These are phyloP conservation scores for Corallochytrium limacisporum DNA, from an alignment of 78 protist species.

Conservation along the genomic window DNA sequence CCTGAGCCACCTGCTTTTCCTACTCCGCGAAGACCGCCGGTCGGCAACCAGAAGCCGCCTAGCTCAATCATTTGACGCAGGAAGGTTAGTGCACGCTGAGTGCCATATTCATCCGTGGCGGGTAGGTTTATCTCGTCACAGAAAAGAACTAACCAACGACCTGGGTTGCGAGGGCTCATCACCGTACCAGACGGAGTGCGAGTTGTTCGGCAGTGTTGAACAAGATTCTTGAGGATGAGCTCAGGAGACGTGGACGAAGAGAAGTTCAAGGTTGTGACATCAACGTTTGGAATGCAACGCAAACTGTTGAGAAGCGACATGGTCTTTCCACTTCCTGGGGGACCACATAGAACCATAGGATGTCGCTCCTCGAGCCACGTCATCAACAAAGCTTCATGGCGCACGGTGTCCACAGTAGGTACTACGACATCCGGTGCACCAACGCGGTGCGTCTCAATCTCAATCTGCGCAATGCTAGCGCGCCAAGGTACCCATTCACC, in stretches of 20 bases:
- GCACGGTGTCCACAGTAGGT: constrained; percentile 90
- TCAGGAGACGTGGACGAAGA: constrained; percentile 72
- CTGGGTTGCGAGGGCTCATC: constrained; percentile 34
- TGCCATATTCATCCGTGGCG: constrained; percentile 82
- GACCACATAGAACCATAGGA: constrained; percentile 92
- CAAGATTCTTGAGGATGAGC: constrained; percentile 62
- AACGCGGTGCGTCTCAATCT: constrained; percentile 44
- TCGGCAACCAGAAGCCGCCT: constrained; percentile 87
- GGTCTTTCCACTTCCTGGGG: constrained; percentile 94
- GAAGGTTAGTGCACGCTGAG: constrained; percentile 86
- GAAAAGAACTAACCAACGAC: constrained; percentile 78
- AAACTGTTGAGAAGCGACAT: constrained; percentile 81
- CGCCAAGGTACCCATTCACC: constrained; percentile 80
- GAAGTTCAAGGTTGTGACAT: constrained; percentile 81
- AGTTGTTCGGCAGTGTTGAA: constrained; percentile 55
- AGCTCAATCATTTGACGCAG: constrained; percentile 81
- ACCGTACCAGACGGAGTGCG: constrained; percentile 61
- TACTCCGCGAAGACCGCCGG: not conserved
- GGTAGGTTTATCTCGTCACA: constrained; percentile 96
- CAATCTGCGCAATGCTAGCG: constrained; percentile 44
- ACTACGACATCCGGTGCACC: constrained; percentile 78
- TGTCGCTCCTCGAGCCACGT: constrained; percentile 68
- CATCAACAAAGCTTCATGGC: constrained; percentile 78
- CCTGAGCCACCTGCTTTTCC: too few species aligned
- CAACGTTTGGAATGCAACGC: constrained; percentile 53